Evolutionary conservation across 1,284 basidiomycete genomes (phyloP).

Genomic region (Melampsora larici-populina): DNA sequence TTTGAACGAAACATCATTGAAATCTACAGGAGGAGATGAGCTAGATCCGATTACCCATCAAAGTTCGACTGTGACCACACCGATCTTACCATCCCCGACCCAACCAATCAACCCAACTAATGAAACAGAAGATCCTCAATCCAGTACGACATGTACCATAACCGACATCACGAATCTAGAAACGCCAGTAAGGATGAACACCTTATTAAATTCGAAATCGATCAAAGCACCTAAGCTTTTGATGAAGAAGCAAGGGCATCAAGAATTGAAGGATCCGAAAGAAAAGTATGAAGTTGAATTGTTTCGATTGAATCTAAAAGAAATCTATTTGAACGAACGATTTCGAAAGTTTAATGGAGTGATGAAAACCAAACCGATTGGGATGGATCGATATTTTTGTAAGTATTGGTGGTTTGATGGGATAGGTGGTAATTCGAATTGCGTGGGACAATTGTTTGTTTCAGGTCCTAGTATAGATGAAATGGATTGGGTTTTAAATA

Average conservation of each 20-base stretch:
- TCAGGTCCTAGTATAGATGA: slow-evolving; percentile 17
- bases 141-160: too few species aligned
- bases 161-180: too few species aligned
- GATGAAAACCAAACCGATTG: slow-evolving; percentile 11
- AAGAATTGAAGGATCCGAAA: not conserved
- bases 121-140: too few species aligned
- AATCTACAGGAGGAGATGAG: too few species aligned
- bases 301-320: slow-evolving; percentile 2
- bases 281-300: not conserved
- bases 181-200: not conserved
- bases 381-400: slow-evolving; percentile 27
- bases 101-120: too few species aligned
- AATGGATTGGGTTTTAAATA: not conserved
- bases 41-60: too few species aligned
- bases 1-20: too few species aligned
- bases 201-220: not conserved
- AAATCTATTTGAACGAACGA: slow-evolving; percentile 15
- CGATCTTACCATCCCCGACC: too few species aligned
- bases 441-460: slow-evolving; percentile 13
- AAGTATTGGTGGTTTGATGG: slow-evolving; percentile 43
- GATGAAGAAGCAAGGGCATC: not conserved
- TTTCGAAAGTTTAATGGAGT: slow-evolving; percentile 16
- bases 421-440: slow-evolving; percentile 12
- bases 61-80: too few species aligned
- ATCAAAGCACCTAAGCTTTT: not conserved